Percentiles rank a stretch among this genome's conserved stretches.
Conservation (phyloP, 1,284 basidiomycete genomes). For the Tilletia indica region DNA sequence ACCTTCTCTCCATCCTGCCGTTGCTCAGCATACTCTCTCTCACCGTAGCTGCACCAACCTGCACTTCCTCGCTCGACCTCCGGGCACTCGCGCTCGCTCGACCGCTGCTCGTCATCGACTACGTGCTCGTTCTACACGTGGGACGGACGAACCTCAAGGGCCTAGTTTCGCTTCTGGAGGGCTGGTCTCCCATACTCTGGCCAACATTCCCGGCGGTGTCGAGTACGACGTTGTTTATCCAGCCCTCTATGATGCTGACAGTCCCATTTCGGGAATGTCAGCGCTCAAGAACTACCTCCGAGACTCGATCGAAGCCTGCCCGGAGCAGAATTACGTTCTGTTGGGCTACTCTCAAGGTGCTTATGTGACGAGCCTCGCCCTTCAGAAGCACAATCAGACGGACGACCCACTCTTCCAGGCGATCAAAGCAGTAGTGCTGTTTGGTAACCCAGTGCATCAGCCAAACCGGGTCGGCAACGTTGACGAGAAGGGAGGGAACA, state of each 20-base stretch:
- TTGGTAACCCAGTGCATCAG: neutral
- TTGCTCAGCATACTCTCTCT: too few species aligned
- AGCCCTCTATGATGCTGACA: neutral
- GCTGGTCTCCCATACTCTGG: neutral
- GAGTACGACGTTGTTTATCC: conserved; percentile 6
- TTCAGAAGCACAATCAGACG: neutral
- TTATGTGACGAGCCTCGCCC: neutral
- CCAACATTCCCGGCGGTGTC: neutral
- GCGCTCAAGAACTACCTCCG: neutral
- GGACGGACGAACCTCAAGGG: neutral
- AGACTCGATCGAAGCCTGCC: neutral
- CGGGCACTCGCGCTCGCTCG: too few species aligned
- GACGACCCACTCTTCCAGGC: neutral
- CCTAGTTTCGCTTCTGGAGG: neutral
- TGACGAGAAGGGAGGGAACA: neutral
- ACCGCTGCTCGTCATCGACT: neutral
- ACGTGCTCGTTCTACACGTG: neutral
- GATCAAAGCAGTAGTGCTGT: neutral
- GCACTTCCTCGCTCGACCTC: too few species aligned
- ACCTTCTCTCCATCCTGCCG: too few species aligned
- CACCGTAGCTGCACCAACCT: too few species aligned
- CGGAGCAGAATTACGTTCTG: neutral
- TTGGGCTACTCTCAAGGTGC: conserved; percentile 13
- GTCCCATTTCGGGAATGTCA: neutral
- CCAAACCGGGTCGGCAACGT: neutral